Base-by-base conservation (phyloP, 2,329 filamentous ascomycete genomes). In the Aureobasidium mangrovei region DNA sequence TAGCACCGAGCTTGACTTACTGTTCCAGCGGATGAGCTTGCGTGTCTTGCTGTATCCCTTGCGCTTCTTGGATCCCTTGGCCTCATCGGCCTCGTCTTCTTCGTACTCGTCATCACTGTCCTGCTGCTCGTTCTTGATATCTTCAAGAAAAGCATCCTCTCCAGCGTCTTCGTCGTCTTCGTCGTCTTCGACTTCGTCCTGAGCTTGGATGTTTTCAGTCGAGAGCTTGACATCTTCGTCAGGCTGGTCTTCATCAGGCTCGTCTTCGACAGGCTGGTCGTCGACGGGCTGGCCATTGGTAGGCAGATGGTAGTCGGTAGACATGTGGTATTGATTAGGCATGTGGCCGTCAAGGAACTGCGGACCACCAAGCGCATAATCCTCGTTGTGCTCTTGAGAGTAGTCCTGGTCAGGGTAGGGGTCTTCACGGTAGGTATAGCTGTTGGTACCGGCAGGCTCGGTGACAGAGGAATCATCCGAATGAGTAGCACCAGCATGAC, bases 21-120 rank as follows among this genome's bases (percentile, higher is more conserved):
- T 44, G 53, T 62, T 55, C 64, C 64, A 66, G 54, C 64, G 62
- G 31, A 63, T 57, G 10, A 66, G 61, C 54, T 59, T 55, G 36
- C 64, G 64, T 9, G 33, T 6, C 3, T 5, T 12, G 3, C 12
- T 24, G 24, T 42, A 55, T 10, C 26, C 9, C 27, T 54, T 56
- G 47, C 51, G 45, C 12, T 41, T 55, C n/a, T 43, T 46, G 8
- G 10, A n/a, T 26, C 32, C 45, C 40, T 39, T 54, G 32, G 27
- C 43, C 4, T 49, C 36, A 8, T 29, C 12, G 10, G 43, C 3
- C 2, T 24, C n/a, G 29, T 38, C 2, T 36, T 27, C 8, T 8
- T 53, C 12, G 42, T 26, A 6, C 18, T 7, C 7, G 12, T 12
- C 28, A 4, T 33, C 5, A 51, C 10, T 59, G 7, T 38, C 39